Conservation (phyloP, 345 rosid species). For the Eucalyptus virginea region DNA sequence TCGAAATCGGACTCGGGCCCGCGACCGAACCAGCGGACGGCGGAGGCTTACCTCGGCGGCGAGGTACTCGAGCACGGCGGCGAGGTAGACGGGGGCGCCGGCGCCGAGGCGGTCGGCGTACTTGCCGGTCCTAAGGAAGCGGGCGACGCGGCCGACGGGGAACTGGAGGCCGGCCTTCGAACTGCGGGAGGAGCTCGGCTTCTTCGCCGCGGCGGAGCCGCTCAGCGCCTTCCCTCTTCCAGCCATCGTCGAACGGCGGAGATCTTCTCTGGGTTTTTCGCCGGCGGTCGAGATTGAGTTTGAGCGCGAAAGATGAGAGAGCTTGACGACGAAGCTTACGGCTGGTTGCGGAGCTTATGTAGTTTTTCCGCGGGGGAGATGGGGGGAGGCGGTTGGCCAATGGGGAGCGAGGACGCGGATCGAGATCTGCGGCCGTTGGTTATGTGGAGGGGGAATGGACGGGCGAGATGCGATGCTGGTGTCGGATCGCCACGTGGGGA, state of each 20-base stretch:
- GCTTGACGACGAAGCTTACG: not conserved
- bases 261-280: not conserved
- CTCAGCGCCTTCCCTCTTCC: conserved; percentile 16
- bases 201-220: not conserved
- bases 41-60: not conserved
- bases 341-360: not conserved
- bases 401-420: conserved; percentile 1
- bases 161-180: conserved; percentile 6
- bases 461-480: not conserved
- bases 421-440: not conserved
- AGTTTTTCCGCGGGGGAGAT: not conserved
- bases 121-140: conserved; percentile 15
- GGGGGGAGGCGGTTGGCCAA: not conserved
- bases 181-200: not conserved
- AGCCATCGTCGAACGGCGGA: not conserved
- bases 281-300: not conserved
- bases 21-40: not conserved
- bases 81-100: conserved; percentile 6
- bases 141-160: conserved; percentile 8
- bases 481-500: not conserved
- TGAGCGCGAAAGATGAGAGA: not conserved
- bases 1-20: not conserved
- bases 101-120: not conserved
- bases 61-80: conserved; percentile 10
- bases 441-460: not conserved